These are phyloP conservation scores for Fusarium anguioides DNA, from an alignment of 2,329 filamentous ascomycete genomes.

Conservation along the genomic window DNA sequence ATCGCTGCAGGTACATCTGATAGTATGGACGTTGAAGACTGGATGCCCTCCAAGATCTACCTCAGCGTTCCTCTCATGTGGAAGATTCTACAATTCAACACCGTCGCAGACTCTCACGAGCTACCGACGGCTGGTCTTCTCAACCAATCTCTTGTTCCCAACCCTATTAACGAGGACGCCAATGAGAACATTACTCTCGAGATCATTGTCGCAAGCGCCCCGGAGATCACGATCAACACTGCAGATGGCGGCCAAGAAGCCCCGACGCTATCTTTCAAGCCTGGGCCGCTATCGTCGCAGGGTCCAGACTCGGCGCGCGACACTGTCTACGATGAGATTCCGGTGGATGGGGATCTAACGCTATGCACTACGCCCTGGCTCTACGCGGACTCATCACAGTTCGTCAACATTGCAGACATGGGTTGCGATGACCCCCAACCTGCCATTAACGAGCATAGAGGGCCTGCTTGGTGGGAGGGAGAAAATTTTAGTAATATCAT, in stretches of 20 bases:
- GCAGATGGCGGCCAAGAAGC: constrained; percentile 63
- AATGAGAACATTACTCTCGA: constrained; percentile 57
- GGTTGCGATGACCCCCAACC: constrained; percentile 48
- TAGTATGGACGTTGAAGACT: constrained; percentile 60
- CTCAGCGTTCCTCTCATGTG: constrained; percentile 65
- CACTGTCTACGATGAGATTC: constrained; percentile 45
- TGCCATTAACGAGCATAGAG: constrained; percentile 37
- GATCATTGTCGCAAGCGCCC: constrained; percentile 63
- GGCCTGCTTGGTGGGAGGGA: constrained; percentile 55
- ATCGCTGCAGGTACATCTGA: constrained; percentile 61
- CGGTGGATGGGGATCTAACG: constrained; percentile 52
- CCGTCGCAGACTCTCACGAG: constrained; percentile 51
- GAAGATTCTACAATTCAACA: constrained; percentile 63
- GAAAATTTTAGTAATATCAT: constrained; percentile 54
- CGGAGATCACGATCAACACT: constrained; percentile 63
- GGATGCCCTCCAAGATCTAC: constrained; percentile 64
- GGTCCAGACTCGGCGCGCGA: constrained; percentile 39
- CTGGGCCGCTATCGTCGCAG: constrained; percentile 36
- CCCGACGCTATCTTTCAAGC: constrained; percentile 54
- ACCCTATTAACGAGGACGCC: constrained; percentile 45
- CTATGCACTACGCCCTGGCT: constrained; percentile 58
- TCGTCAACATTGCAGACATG: constrained; percentile 53
- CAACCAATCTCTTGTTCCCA: constrained; percentile 54
- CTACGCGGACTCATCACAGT: constrained; percentile 56
- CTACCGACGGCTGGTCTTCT: constrained; percentile 54